Evolutionary conservation across 768 basidiomycete genomes (phyloP).

Genomic region (Kwoniella mangroviensis): DNA sequence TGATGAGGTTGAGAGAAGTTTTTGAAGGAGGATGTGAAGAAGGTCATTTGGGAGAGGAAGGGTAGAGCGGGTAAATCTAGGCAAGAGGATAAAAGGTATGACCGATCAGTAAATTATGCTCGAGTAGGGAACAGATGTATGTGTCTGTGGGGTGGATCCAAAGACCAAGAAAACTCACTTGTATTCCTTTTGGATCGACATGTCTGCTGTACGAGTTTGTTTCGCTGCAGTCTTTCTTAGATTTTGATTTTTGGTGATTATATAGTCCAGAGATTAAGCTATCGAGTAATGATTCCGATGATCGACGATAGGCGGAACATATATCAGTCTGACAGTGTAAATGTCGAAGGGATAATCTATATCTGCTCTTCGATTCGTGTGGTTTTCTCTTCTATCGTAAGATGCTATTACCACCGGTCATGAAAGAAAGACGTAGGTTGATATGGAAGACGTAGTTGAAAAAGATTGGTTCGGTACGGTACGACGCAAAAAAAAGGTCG

Average conservation of each 20-base stretch:
- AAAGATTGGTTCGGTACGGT: too few relatives aligned
- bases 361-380: too few relatives aligned
- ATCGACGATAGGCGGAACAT: too few relatives aligned
- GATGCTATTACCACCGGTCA: too few relatives aligned
- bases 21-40: slow-evolving; percentile 12
- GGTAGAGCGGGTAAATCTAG: slow-evolving; percentile 8
- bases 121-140: background rate
- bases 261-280: background rate
- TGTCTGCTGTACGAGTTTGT: background rate
- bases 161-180: background rate
- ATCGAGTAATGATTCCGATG: too few relatives aligned
- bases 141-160: background rate
- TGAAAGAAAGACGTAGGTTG: too few relatives aligned
- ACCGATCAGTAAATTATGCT: background rate
- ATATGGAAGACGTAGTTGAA: too few relatives aligned
- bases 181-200: slow-evolving; percentile 2
- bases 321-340: too few relatives aligned
- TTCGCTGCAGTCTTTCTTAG: background rate
- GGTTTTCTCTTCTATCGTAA: too few relatives aligned
- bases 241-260: too few relatives aligned
- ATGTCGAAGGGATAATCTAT: too few relatives aligned
- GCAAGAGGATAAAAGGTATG: background rate
- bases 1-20: slow-evolving; percentile 1
- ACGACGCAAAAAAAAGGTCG: too few relatives aligned
- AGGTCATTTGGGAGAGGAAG: slow-evolving; percentile 20